A percentile compares a stretch with the other conserved stretches of the same genome.
Conservation (phyloP, 495 filamentous ascomycete species). For the Daldinia concentrica region DNA sequence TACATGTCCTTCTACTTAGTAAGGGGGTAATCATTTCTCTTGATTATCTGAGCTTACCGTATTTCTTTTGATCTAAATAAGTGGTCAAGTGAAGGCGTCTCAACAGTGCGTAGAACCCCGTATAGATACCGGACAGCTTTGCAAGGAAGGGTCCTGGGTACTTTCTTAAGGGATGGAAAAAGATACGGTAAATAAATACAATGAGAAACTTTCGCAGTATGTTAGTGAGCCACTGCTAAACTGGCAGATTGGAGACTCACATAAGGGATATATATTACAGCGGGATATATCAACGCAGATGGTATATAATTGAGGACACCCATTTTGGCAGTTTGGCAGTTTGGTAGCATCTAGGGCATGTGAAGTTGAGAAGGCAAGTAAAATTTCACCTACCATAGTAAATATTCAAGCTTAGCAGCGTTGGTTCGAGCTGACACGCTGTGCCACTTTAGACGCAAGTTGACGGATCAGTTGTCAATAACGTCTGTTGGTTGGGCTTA, state of each 20-base stretch:
- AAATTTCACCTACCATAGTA: neutral
- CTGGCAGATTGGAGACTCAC: neutral
- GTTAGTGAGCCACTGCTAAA: neutral
- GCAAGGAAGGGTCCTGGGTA: slow-evolving; percentile 1
- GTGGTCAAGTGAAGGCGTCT: neutral
- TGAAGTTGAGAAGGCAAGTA: neutral
- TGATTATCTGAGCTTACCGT: neutral
- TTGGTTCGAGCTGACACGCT: neutral
- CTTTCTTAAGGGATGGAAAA: slow-evolving; percentile 1
- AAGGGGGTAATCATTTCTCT: neutral
- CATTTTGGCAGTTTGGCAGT: neutral
- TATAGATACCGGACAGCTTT: neutral
- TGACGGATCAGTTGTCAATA: neutral
- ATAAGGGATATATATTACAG: neutral
- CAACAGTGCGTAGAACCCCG: neutral
- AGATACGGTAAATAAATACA: neutral
- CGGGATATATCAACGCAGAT: neutral
- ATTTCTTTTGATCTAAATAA: neutral
- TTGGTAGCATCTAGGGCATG: neutral
- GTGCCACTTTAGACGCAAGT: neutral
- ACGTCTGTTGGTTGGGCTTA: neutral
- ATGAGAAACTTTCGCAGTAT: neutral
- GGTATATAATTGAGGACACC: neutral
- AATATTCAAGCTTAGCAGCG: neutral
- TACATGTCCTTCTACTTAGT: neutral